Base-by-base conservation (phyloP, 2,329 filamentous ascomycete genomes). In the Aspergillus sp. region DNA sequence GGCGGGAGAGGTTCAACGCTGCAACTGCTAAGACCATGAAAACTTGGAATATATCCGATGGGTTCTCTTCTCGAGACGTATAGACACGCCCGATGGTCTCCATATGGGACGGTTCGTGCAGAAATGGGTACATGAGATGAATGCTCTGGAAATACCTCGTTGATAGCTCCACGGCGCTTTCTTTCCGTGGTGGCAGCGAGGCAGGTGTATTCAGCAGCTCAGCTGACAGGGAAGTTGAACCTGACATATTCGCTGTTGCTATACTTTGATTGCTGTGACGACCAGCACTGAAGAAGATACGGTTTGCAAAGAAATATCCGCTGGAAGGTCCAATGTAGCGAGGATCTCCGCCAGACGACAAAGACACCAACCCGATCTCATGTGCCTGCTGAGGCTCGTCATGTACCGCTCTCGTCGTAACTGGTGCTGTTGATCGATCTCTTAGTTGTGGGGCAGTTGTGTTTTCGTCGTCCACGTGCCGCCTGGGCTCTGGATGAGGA, bases 261-360 rank as follows among this genome's bases (percentile, higher is more conserved):
- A 27, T 33, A 39, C 29, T 42, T 19, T 33, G 33, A 34, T 19
- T 42, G 35, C 49, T 12, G 50, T 60, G 40, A 48, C 61, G 42
- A 11, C 64, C 59, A 5, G 65, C 58, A 6, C 62, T 67, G 19
- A 68, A 62, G 9, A 78, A 65, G 50, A 78, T 67, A 3, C 77
- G 61, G 1, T 73, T 71, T 2, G 75, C 74, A 9, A 79, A 66
- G 34, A 77, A 76, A 44, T 76, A 77, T 1, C 76, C 77, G 32
- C 76, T 79, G 0, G 77, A 79, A 2, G 77, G 76, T 0, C 77
- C 77, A 10, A 79, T 73, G 38, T 79, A 79, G 44, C 73, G 66
- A 3, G 58, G 53, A 13, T 71, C 71, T 13, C 75, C 73, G 35
- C 70, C 73, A 4, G 65, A 65, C 2, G 71, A 73, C 1, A 79